Evolutionary conservation across 106 monocot species (phyloP).

Genomic region (Dendrobium chrysotoxum): DNA sequence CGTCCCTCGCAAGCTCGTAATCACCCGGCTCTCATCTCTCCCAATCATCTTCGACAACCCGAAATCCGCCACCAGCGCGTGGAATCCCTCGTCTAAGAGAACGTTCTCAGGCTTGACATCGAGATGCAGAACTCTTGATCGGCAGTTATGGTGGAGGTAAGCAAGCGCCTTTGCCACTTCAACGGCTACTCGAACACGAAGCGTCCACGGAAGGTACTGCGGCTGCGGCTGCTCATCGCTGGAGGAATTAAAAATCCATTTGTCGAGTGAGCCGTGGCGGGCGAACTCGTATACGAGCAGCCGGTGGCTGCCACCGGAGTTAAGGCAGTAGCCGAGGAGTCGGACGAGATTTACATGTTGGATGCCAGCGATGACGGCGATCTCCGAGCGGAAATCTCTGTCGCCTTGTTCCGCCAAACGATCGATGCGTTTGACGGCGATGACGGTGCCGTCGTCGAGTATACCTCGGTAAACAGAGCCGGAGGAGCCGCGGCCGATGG

Average conservation of each 20-base stretch:
- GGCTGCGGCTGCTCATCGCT: neutral
- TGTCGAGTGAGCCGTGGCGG: conserved; percentile 51
- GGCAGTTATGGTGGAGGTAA: conserved; percentile 57
- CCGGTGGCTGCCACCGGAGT: conserved; percentile 21
- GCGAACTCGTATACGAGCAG: conserved; percentile 67
- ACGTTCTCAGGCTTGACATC: conserved; percentile 74
- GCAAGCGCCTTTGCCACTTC: conserved; percentile 49
- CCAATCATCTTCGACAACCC: conserved; percentile 49
- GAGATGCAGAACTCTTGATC: conserved; percentile 28
- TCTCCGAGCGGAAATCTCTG: conserved; percentile 46
- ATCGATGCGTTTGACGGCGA: conserved; percentile 61
- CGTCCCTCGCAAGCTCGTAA: conserved; percentile 49
- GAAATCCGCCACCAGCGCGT: conserved; percentile 44
- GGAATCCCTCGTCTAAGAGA: conserved; percentile 43
- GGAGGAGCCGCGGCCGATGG: conserved; percentile 51
- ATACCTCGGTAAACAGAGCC: conserved; percentile 61
- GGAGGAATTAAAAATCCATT: conserved; percentile 32
- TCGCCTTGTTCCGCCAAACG: conserved; percentile 24
- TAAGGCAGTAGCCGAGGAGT: conserved; percentile 66
- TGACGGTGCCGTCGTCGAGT: conserved; percentile 44
- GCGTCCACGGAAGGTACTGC: conserved; percentile 32
- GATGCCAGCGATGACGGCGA: conserved; percentile 31
- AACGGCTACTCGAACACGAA: conserved; percentile 28
- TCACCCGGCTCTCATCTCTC: conserved; percentile 34
- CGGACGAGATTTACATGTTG: conserved; percentile 64